phyloP scores from a whole-genome alignment of 1,139 yeast species.

The Kurtzmaniella quercitrusa region DNA sequence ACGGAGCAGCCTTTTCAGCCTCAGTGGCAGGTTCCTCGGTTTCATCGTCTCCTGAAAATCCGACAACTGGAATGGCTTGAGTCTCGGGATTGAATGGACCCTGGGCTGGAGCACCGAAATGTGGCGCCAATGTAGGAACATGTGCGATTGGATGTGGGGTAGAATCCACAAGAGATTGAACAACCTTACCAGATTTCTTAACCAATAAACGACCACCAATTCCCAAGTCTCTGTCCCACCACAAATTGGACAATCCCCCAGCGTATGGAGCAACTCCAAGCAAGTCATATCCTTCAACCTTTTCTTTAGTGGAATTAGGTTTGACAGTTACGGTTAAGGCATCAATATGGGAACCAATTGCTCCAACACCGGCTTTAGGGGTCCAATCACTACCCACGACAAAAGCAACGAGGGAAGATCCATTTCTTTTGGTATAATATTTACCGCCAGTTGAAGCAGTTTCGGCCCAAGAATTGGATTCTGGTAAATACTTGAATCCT shows the following conservation, averaged over 20 bases:
- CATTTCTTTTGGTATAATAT: slow-evolving; percentile 56
- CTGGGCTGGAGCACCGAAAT: slow-evolving; percentile 50
- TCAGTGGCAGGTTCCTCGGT: slow-evolving; percentile 41
- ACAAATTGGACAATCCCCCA: slow-evolving; percentile 49
- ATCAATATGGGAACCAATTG: slow-evolving; percentile 60
- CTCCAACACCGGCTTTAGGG: slow-evolving; percentile 53
- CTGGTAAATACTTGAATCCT: slow-evolving; percentile 54
- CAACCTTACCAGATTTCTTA: slow-evolving; percentile 26
- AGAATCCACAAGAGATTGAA: slow-evolving; percentile 48
- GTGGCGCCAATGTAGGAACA: slow-evolving; percentile 65
- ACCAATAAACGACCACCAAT: slow-evolving; percentile 59
- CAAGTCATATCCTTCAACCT: slow-evolving; percentile 56
- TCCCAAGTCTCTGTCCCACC: slow-evolving; percentile 70
- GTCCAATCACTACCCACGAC: slow-evolving; percentile 55
- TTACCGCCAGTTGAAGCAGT: slow-evolving; percentile 26
- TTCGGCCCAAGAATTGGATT: slow-evolving; percentile 43
- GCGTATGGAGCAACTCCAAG: slow-evolving; percentile 68
- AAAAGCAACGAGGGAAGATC: slow-evolving; percentile 55
- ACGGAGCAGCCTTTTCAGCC: slow-evolving; percentile 58
- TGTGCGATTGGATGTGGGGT: slow-evolving; percentile 62
- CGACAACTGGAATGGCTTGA: slow-evolving; percentile 59
- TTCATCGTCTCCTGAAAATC: slow-evolving; percentile 28
- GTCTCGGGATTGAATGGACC: slow-evolving; percentile 60
- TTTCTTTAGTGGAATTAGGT: slow-evolving; percentile 46
- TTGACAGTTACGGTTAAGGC: slow-evolving; percentile 55